phyloP scores from a whole-genome alignment of 352 stramenopile species.

The Phytophthora idaei region DNA sequence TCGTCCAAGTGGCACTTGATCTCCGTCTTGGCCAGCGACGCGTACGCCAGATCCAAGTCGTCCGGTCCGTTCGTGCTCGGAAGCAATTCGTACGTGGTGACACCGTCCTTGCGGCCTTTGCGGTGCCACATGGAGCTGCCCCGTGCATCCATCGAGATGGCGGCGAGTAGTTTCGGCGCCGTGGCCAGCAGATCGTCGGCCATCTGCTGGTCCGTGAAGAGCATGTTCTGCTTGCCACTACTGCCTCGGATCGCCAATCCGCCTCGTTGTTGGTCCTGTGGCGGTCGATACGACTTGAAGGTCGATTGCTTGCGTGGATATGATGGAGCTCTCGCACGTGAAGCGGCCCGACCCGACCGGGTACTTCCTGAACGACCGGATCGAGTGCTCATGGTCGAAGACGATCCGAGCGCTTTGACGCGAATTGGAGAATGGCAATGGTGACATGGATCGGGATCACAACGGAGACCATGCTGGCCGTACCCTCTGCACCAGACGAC shows the following conservation, averaged over 20 bases:
- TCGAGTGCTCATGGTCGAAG: constrained; percentile 23
- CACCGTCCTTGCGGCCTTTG: constrained; percentile 42
- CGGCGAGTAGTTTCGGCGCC: constrained; percentile 41
- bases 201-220: constrained; percentile 44
- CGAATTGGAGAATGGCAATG: no score
- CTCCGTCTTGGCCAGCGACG: constrained; percentile 48
- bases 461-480: no score
- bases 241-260: constrained; percentile 29
- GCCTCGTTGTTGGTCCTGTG: constrained; percentile 19
- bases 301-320: background rate
- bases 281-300: constrained; percentile 33
- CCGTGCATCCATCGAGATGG: constrained; percentile 26
- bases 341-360: constrained; percentile 9
- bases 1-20: constrained; percentile 59
- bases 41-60: constrained; percentile 54
- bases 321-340: no score
- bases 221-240: constrained; percentile 26
- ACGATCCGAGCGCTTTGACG: no score
- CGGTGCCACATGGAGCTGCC: constrained; percentile 37
- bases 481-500: no score
- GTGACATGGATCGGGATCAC: no score
- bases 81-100: constrained; percentile 44
- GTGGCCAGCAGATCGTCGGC: constrained; percentile 42
- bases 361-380: constrained; percentile 20
- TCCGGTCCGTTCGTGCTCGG: constrained; percentile 27